A percentile compares a stretch with the other conserved stretches of the same genome.
These are phyloP conservation scores for Nicotiana undulata DNA, from an alignment of 257 asterid genomes.

Conservation along the genomic window DNA sequence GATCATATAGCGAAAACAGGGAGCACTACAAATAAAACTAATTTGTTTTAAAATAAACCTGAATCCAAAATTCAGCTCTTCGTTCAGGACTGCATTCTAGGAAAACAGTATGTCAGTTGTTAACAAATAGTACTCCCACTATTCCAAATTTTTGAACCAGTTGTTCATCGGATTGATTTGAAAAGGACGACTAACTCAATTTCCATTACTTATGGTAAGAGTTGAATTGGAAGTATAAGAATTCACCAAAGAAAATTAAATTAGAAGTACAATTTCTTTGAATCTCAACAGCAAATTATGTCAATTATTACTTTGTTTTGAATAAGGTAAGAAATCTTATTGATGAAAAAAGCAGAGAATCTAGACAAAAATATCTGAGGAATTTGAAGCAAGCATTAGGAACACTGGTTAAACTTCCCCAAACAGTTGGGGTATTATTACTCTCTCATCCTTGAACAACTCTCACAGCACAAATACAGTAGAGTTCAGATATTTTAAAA, in stretches of 20 bases:
- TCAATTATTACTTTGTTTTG: background rate
- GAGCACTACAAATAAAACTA: background rate
- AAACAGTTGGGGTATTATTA: background rate
- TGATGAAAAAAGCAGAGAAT: background rate
- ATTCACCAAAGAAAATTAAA: background rate
- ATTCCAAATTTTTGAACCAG: background rate
- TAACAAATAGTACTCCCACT: background rate
- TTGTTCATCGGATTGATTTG: background rate
- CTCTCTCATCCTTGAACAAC: too few relatives aligned
- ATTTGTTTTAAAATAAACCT: background rate
- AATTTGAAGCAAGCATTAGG: conserved; percentile 1
- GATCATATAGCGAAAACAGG: background rate
- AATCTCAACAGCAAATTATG: background rate
- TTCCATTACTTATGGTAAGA: background rate
- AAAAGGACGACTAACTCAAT: background rate
- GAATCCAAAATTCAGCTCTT: background rate
- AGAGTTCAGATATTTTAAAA: background rate
- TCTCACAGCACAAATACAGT: background rate
- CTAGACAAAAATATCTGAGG: background rate
- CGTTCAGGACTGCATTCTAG: background rate
- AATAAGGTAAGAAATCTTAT: background rate
- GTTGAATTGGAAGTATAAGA: background rate
- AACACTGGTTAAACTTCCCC: background rate
- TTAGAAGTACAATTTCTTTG: background rate
- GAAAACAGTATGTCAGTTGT: background rate